A percentile compares a stretch with the other conserved stretches of the same genome.
Evolutionary conservation across 805 yeast species (phyloP).

Genomic region (Monosporozyma siamensis): DNA sequence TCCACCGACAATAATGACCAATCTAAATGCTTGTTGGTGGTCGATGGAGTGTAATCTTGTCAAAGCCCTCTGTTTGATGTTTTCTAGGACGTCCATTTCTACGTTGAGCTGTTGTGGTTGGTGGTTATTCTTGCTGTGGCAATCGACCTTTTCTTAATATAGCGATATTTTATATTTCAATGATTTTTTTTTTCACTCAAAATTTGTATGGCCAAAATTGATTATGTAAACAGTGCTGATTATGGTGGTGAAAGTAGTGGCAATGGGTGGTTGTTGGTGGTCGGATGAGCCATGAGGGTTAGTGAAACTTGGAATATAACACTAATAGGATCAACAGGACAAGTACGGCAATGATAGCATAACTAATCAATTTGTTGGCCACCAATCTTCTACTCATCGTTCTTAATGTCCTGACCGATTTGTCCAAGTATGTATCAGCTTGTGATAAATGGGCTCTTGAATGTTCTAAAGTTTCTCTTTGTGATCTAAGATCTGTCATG

Average conservation of each 20-base stretch:
- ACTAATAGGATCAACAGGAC: conserved; percentile 75
- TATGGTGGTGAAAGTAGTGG: no score
- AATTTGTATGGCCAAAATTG: no score
- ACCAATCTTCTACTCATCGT: conserved; percentile 90
- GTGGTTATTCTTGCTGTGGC: no score
- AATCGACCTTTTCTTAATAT: no score
- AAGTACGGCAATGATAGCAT: conserved; percentile 83
- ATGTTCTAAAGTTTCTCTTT: conserved; percentile 83
- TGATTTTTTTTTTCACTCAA: no score
- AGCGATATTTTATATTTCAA: no score
- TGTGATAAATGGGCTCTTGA: conserved; percentile 78
- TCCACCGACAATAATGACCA: conserved; percentile 48
- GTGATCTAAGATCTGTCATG: conserved; percentile 78
- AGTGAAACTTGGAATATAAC: conserved; percentile 72
- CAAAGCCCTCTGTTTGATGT: not conserved
- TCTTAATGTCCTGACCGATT: conserved; percentile 74
- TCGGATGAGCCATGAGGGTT: no score
- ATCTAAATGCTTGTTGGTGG: conserved; percentile 14
- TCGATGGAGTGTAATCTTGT: conserved; percentile 6
- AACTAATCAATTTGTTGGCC: conserved; percentile 81
- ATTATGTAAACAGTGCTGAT: no score
- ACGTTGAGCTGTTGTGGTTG: not conserved
- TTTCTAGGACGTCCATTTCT: not conserved
- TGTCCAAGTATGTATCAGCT: conserved; percentile 90
- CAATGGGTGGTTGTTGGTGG: no score